Evolutionary conservation across 352 stramenopile species (phyloP).

Genomic region (Globisporangium takayamanum): DNA sequence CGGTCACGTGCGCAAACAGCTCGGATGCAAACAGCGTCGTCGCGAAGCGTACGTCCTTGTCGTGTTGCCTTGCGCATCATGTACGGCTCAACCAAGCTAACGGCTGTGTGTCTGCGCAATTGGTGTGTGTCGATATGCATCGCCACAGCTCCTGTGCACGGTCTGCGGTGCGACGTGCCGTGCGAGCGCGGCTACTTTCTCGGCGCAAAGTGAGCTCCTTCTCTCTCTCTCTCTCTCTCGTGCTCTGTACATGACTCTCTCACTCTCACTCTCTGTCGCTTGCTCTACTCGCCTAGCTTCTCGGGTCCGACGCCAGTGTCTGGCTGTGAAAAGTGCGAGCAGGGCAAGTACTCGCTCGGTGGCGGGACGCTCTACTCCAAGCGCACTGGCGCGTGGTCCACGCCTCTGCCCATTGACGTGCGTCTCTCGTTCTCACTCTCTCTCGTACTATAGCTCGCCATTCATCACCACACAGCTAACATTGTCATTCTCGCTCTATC

Average conservation of each 20-base stretch:
- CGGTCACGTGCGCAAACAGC: constrained; percentile 37
- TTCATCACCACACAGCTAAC: neutral
- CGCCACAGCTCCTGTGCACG: constrained; percentile 50
- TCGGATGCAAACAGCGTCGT: constrained; percentile 20
- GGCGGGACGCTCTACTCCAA: constrained; percentile 69
- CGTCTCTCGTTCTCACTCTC: neutral
- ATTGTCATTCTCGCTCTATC: neutral
- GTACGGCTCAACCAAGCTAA: neutral
- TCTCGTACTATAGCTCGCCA: neutral
- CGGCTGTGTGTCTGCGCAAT: neutral
- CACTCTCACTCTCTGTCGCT: neutral
- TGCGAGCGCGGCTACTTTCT: constrained; percentile 70
- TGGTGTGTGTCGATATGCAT: neutral
- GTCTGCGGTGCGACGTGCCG: constrained; percentile 61
- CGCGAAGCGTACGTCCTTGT: constrained; percentile 32
- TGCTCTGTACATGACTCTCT: neutral
- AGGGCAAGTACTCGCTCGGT: constrained; percentile 72
- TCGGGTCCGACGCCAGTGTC: constrained; percentile 48
- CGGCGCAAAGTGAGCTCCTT: constrained; percentile 57
- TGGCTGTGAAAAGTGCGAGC: constrained; percentile 60
- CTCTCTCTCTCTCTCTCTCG: neutral
- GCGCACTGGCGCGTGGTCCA: constrained; percentile 58
- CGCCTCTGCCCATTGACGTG: constrained; percentile 49
- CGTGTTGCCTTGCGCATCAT: neutral
- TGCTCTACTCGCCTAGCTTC: constrained; percentile 29